A percentile compares a stretch with the other conserved stretches of the same genome.
Evolutionary conservation across 345 rosid species (phyloP).

Genomic region (Sisymbrium altissimum): DNA sequence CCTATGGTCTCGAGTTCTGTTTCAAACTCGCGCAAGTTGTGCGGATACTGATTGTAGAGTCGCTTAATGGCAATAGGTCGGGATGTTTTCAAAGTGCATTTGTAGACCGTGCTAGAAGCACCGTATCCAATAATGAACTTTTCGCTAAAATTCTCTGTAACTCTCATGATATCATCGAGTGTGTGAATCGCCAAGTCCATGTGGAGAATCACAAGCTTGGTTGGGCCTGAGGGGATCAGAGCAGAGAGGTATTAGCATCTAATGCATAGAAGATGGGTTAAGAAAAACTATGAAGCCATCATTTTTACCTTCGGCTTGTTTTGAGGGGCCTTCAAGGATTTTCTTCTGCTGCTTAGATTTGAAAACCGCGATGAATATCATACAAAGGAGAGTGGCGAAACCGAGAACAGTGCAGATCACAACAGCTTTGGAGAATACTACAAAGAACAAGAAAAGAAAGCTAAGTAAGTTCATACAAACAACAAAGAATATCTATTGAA

Average conservation of each 20-base stretch:
- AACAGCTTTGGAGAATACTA: slow-evolving; percentile 54
- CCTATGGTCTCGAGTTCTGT: slow-evolving; percentile 94
- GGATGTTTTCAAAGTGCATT: slow-evolving; percentile 69
- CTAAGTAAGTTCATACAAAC: not conserved
- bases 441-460: slow-evolving; percentile 23
- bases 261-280: not conserved
- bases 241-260: not conserved
- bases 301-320: slow-evolving; percentile 43
- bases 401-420: slow-evolving; percentile 66
- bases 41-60: slow-evolving; percentile 60
- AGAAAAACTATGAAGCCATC: not conserved
- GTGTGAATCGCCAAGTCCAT: slow-evolving; percentile 95
- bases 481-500: not conserved
- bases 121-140: slow-evolving; percentile 81
- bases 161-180: slow-evolving; percentile 80
- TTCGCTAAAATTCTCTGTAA: slow-evolving; percentile 75
- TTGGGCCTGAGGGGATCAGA: slow-evolving; percentile 44
- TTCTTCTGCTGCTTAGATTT: slow-evolving; percentile 57
- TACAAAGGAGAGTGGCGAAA: slow-evolving; percentile 42
- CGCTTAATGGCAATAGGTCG: slow-evolving; percentile 92
- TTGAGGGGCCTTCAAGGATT: slow-evolving; percentile 26
- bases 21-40: slow-evolving; percentile 72
- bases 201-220: slow-evolving; percentile 87
- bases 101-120: slow-evolving; percentile 91
- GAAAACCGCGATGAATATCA: slow-evolving; percentile 49